Percentiles rank a stretch among this genome's conserved stretches.
Evolutionary conservation across 371 early-diverging fungal genomes (phyloP).

Genomic region (Mortierella polycephala): DNA sequence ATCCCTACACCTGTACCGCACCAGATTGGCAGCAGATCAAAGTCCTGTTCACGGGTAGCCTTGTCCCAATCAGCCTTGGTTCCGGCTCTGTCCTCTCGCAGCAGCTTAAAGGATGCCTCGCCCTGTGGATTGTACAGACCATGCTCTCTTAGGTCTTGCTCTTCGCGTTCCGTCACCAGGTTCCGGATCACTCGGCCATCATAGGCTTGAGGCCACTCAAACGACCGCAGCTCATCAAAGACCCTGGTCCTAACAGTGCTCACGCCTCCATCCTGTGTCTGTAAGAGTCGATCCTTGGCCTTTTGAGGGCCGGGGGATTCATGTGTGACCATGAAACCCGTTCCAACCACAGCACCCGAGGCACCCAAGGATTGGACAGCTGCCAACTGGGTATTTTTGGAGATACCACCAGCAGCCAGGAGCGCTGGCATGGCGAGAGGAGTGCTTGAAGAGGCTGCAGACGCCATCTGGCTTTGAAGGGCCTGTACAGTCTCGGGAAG

Average conservation of each 20-base stretch:
- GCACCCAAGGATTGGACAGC: slow-evolving; percentile 82
- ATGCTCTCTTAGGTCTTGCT: slow-evolving; percentile 16
- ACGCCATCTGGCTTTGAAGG: slow-evolving; percentile 6
- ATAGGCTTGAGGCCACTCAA: slow-evolving; percentile 32
- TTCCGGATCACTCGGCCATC: slow-evolving; percentile 48
- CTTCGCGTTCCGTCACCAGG: slow-evolving; percentile 38
- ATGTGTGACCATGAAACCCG: slow-evolving; percentile 45
- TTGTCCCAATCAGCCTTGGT: slow-evolving; percentile 30
- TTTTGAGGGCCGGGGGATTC: slow-evolving; percentile 33
- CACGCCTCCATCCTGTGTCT: slow-evolving; percentile 35
- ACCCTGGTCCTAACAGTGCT: slow-evolving; percentile 48
- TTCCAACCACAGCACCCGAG: slow-evolving; percentile 58
- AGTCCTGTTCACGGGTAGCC: slow-evolving; percentile 31
- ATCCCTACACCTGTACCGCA: slow-evolving; percentile 48
- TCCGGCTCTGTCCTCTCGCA: slow-evolving; percentile 34
- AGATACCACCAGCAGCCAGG: slow-evolving; percentile 85
- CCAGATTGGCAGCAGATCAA: slow-evolving; percentile 34
- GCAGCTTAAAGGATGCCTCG: slow-evolving; percentile 21
- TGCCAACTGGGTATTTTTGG: slow-evolving; percentile 76
- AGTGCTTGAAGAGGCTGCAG: neutral
- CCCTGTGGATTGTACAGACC: slow-evolving; percentile 21
- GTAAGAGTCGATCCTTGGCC: slow-evolving; percentile 38
- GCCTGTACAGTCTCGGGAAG: slow-evolving; percentile 42
- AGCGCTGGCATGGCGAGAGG: slow-evolving; percentile 58
- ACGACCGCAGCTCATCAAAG: slow-evolving; percentile 52